Percentiles rank a stretch among this genome's conserved stretches.
Evolutionary conservation across 768 basidiomycete species (phyloP).

Genomic region (Mycena galericulata): DNA sequence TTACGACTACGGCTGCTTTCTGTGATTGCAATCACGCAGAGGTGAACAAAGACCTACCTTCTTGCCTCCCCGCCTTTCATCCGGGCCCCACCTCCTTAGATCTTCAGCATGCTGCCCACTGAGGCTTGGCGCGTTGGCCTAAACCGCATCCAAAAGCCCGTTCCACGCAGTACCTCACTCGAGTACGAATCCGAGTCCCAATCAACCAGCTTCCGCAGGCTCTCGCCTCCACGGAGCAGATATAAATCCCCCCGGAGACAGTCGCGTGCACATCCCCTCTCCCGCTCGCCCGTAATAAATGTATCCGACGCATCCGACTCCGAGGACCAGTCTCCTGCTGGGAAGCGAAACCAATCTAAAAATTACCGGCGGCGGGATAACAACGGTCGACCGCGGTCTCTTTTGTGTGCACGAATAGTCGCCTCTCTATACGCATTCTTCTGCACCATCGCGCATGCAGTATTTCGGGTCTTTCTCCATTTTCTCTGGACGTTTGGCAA

Average conservation of each 20-base stretch:
- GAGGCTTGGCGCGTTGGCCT: constrained; percentile 73
- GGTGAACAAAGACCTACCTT: not conserved
- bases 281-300: constrained; percentile 49
- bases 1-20: not conserved
- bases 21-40: not conserved
- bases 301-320: constrained; percentile 69
- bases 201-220: no score
- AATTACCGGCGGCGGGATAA: no score
- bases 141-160: constrained; percentile 53
- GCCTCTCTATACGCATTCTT: not conserved
- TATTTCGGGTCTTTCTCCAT: not conserved
- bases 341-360: not conserved
- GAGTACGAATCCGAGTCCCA: constrained; percentile 79
- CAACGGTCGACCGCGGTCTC: no score
- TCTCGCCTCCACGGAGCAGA: constrained; percentile 69
- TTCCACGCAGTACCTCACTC: constrained; percentile 81
- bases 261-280: no score
- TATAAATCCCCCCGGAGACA: no score
- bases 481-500: not conserved
- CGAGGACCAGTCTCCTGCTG: constrained; percentile 68
- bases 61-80: not conserved
- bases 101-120: constrained; percentile 53
- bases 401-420: not conserved
- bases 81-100: not conserved
- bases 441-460: not conserved